Evolutionary conservation across 192 early-diverging fungal genomes (phyloP).

Genomic region (Backusella australiensis): DNA sequence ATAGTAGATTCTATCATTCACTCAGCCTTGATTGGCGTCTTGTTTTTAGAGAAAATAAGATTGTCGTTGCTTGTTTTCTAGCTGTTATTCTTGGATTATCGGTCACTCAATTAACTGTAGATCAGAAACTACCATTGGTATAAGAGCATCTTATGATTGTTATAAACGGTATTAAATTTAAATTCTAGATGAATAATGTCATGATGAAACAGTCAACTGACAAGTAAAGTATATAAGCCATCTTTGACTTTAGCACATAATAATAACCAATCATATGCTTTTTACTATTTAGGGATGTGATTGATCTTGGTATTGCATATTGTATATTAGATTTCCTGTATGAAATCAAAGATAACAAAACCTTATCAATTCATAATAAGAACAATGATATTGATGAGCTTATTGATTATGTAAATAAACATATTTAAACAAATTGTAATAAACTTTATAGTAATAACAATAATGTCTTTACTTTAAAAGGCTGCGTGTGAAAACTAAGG

Average conservation of each 20-base stretch:
- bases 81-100: background rate
- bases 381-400: background rate
- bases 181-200: background rate
- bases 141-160: background rate
- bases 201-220: background rate
- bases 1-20: background rate
- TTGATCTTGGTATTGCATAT: background rate
- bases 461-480: no score
- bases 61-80: background rate
- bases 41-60: background rate
- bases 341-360: background rate
- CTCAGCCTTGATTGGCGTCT: background rate
- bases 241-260: background rate
- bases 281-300: background rate
- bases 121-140: conserved; percentile 10
- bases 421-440: background rate
- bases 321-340: background rate
- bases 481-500: no score
- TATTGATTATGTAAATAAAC: background rate
- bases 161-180: background rate
- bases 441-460: background rate
- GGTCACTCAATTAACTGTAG: background rate
- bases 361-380: background rate
- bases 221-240: background rate
- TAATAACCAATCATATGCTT: background rate